Base-by-base conservation (phyloP, 2,329 filamentous ascomycete genomes). In the Aureobasidium uvarum region DNA sequence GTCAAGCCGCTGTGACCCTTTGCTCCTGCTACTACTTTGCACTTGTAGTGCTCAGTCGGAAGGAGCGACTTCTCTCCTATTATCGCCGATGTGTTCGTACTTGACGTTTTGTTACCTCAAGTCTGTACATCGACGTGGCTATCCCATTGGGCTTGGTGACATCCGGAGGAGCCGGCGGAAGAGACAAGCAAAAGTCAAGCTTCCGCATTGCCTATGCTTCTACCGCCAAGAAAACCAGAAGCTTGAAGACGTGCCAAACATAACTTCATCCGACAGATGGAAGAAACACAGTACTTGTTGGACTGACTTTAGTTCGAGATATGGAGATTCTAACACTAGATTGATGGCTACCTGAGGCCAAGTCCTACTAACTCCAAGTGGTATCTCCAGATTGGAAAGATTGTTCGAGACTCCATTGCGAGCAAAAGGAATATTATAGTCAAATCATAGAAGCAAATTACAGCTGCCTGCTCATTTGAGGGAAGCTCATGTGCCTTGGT, bases 401-500 rank as follows among this genome's bases (percentile, higher is more conserved):
- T 5, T 23, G 33, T 54, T 38, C 4, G 31, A 54, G 33, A 28
- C 31, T 54, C 3, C 18, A 38, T 14, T 28, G 33, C 10, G 5
- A 33, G 16, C 2, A 54, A 38, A 31, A 41, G 25, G 33, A 54
- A 6, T 23, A 38, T 14, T 36, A 23, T 14, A 6, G 28, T 54
- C 18, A 38, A 23, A 23, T 6, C n/a, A 38, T 33, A 6, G 8
- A 38, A 38, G 3, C 6, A 10, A 16, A 41, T 36, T 5, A 41
- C 52, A 41, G 23, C 38, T 58, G 23, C 10, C 38, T 31, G 25
- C n/a, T 25, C 18, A 11, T 6, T 39, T 7, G 54, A 43, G 54
- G 25, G 18, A 58, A 58, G 10, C 23, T 20, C 63, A 65, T 65
- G 16, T 65, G 54, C 25, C 55, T 46, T 8, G 64, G 64, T 23